Base-by-base conservation (phyloP, 768 basidiomycete genomes). In the Clitopilus hobsonii region DNA sequence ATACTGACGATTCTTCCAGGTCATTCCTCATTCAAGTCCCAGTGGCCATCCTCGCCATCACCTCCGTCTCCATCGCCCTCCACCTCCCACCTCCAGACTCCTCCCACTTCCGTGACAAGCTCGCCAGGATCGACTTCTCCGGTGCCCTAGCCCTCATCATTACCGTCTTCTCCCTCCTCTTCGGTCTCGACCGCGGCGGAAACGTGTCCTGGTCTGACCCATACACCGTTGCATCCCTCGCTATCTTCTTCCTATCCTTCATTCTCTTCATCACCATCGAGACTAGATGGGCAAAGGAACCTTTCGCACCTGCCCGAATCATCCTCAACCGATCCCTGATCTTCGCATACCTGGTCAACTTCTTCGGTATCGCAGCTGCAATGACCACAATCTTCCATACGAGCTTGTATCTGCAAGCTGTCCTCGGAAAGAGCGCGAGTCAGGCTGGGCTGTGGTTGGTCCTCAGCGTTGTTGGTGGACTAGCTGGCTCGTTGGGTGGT, bases 1-100 rank as follows among this genome's bases (percentile, higher is more conserved):
- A n/a, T n/a, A n/a, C n/a, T 11, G n/a, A 3, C 18, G 14, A 45
- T 25, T 45, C 23, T 25, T 24, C 2, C 38, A 82, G 80, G 82
- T 75, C 80, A 0, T 87, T 86, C 71, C 69, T 83, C 3, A 60
- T 83, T 7, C 84, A 86, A 71, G 78, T 84, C 0, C 86, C 86
- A 1, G 60, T 83, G 27, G 75, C 80, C 8, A 29, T 81, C 18
- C 53, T 83, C 16, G 85, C 85, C 2, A 77, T 84, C 47, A 55
- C 74, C 14, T 67, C 79, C 13, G 84, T 86, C n/a, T 68, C 71
- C 4, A 54, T 84, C 32, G 72, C 78, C 10, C 77, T 88, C n/a
- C 73, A 77, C 53, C 74, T 86, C 13, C 85, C 85, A 0, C 69
- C 70, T 55, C 60, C 59, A 1, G 68, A 74, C 10, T 61, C 63